These are phyloP conservation scores for Carex scoparia DNA, from an alignment of 176 grass and related monocot genomes.

Conservation along the genomic window DNA sequence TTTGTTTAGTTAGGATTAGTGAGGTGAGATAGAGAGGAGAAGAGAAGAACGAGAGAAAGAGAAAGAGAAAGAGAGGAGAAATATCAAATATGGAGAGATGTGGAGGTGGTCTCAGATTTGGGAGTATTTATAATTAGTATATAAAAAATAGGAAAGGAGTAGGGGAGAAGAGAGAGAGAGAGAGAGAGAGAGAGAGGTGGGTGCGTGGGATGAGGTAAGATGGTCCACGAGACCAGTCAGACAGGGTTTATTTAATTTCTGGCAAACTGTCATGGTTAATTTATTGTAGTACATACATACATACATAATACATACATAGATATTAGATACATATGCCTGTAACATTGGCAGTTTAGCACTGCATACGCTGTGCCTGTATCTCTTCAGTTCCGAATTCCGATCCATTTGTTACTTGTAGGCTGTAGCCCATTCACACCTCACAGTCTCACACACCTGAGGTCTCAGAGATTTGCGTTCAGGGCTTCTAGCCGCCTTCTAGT, in stretches of 20 bases:
- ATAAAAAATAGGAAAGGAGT: not conserved
- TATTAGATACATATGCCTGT: not conserved
- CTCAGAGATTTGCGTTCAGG: not conserved
- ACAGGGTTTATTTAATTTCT: conserved; percentile 16
- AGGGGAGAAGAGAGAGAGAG: not conserved
- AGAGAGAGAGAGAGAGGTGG: not conserved
- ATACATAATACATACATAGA: not conserved
- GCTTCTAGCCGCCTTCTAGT: not conserved
- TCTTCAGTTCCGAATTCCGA: not conserved
- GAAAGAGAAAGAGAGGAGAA: conserved; percentile 24
- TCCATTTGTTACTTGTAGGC: too few relatives aligned
- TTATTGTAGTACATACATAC: not conserved
- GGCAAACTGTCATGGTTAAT: not conserved
- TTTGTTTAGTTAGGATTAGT: not conserved
- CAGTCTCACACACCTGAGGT: conserved; percentile 8
- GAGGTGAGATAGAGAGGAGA: not conserved
- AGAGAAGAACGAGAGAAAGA: not conserved
- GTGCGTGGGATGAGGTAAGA: not conserved
- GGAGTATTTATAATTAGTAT: not conserved
- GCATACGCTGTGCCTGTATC: not conserved
- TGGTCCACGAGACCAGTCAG: conserved; percentile 7
- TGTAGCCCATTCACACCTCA: not conserved
- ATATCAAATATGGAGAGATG: not conserved
- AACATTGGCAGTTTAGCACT: not conserved
- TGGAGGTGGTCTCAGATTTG: not conserved